Evolutionary conservation across 129 eudicot species (phyloP), one percentile per base, ranked within the genome.

Genomic region (Tagetes patula): DNA sequence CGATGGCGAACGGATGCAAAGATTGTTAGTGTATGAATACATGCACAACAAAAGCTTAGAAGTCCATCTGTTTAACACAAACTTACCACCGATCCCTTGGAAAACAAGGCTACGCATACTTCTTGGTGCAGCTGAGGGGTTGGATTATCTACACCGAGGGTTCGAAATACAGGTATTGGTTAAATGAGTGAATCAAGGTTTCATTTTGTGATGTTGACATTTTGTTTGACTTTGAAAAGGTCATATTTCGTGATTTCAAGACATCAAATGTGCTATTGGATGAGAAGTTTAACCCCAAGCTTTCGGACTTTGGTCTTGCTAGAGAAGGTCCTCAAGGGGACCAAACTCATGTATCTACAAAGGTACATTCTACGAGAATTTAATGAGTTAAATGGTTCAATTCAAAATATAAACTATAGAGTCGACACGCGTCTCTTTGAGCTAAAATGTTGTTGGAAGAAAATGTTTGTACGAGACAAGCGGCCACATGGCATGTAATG

Each of bases 231-330:
- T 42, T 43, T 64, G 3, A 1, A 65, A 72, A 90, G 96, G 90
- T 91, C 40, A 91, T 91, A 73, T 88, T 75, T 71, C 86, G 97
- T 66, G 97, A 91, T 78, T 91, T 91, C 69, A 91, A 91, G 68
- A 72, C 97, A 0, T 86, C 97, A 4, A 91, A 91, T 39, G 91
- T 91, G 82, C 83, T 91, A n/a, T 55, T 91, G 72, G 95, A 88
- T 65, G 77, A 78, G 70, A 81, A 88, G 36, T 88, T 91, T 71
- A 86, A 76, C 11, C 73, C 97, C 1, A 91, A 84, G 87, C 89
- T 91, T 72, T 91, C 95, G 9, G 97, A 91, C 66, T 91, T 91
- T 43, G 97, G 97, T 39, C 89, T 91, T 61, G 97, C 97, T 32
- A 75, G 97, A 77, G 97, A 91, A 76, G 97, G 97, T 2, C 97